Evolutionary conservation across 1,284 basidiomycete species (phyloP).

Genomic region (Entoloma clypeatum): DNA sequence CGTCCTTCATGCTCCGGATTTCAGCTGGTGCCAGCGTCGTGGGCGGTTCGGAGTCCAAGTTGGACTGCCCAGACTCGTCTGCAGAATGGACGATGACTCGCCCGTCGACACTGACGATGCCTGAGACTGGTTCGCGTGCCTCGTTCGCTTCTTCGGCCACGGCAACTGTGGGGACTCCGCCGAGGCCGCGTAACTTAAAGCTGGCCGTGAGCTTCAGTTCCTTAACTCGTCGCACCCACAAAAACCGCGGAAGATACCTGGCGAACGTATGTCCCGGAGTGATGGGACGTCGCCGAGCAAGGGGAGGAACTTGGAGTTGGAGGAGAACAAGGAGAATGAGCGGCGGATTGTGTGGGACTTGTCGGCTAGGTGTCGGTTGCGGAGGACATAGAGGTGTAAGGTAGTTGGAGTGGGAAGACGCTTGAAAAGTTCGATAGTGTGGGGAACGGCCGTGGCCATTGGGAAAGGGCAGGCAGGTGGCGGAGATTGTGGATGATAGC

Average conservation of each 20-base stretch:
- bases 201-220: slow-evolving; percentile 16
- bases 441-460: slow-evolving; percentile 8
- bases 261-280: slow-evolving; percentile 3
- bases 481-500: slow-evolving; percentile 9
- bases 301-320: slow-evolving; percentile 29
- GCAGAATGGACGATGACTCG: too few relatives aligned
- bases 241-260: slow-evolving; percentile 7
- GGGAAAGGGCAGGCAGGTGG: slow-evolving; percentile 8
- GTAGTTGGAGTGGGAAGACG: slow-evolving; percentile 8
- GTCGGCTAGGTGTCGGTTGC: slow-evolving; percentile 26
- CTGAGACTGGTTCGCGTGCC: not conserved
- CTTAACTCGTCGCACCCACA: slow-evolving; percentile 3
- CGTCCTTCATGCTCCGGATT: not conserved
- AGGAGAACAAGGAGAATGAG: slow-evolving; percentile 33
- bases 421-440: slow-evolving; percentile 15
- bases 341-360: too few relatives aligned
- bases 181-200: slow-evolving; percentile 32
- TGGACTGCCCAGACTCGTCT: too few relatives aligned
- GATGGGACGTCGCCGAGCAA: slow-evolving; percentile 21
- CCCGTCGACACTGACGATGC: slow-evolving; percentile 4
- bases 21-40: not conserved
- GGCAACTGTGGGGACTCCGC: slow-evolving; percentile 24
- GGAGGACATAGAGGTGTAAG: slow-evolving; percentile 26
- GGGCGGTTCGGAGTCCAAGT: too few relatives aligned
- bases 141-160: not conserved